A percentile compares a stretch with the other conserved stretches of the same genome.
Conservation (phyloP, 345 rosid genomes). For the Alliaria petiolata region DNA sequence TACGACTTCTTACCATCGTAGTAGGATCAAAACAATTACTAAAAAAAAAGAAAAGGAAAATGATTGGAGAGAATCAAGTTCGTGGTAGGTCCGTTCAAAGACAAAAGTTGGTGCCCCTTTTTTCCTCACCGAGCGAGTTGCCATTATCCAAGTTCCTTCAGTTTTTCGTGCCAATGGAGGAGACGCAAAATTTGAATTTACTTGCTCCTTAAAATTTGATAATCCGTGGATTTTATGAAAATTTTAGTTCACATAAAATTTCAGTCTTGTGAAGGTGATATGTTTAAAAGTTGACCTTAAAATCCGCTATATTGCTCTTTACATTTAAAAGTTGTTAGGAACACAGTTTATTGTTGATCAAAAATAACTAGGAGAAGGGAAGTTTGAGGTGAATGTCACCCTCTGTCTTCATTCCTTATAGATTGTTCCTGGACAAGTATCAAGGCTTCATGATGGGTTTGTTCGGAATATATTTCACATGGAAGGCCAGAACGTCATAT, state of each 20-base stretch:
- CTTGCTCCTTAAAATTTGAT: background rate
- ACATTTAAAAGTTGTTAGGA: background rate
- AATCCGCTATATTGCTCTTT: no score
- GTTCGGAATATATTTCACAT: no score
- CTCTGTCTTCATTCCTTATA: background rate
- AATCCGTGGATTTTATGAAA: background rate
- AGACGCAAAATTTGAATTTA: background rate
- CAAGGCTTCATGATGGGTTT: background rate
- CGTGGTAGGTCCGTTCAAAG: constrained; percentile 28
- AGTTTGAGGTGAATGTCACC: background rate
- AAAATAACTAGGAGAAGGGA: no score
- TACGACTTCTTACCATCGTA: constrained; percentile 7
- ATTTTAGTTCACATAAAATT: background rate
- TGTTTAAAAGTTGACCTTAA: no score
- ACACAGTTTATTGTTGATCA: background rate
- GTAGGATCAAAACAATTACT: background rate
- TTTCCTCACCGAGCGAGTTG: background rate
- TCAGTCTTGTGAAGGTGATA: no score
- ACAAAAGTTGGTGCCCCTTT: constrained; percentile 22
- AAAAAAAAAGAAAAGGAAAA: background rate
- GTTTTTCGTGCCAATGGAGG: background rate
- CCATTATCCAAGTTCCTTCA: background rate
- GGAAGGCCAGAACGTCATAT: no score
- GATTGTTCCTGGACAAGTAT: background rate
- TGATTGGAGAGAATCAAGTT: constrained; percentile 18